Conservation (phyloP, 192 early-diverging fungal genomes). For the Rhizoclosmatium globosum region DNA sequence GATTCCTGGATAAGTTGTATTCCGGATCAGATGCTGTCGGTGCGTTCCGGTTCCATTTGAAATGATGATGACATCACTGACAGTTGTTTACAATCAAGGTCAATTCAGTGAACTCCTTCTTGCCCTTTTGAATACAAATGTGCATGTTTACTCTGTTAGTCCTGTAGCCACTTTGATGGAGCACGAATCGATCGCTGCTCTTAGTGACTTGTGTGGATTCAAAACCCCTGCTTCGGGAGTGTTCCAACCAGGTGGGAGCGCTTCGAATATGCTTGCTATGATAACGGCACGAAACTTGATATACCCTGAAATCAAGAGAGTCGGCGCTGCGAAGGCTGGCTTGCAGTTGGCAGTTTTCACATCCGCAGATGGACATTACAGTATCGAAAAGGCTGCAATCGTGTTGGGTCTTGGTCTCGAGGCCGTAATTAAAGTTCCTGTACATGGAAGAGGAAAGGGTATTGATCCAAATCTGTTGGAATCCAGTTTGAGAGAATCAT, state of each 20-base stretch:
- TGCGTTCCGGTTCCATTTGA: slow-evolving; percentile 38
- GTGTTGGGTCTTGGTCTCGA: slow-evolving; percentile 75
- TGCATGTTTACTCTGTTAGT: slow-evolving; percentile 78
- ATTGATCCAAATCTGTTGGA: not conserved
- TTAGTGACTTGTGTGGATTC: slow-evolving; percentile 43
- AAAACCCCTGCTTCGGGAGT: slow-evolving; percentile 58
- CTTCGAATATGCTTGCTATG: slow-evolving; percentile 80
- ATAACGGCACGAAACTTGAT: slow-evolving; percentile 73
- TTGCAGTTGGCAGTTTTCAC: slow-evolving; percentile 69
- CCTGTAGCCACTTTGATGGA: slow-evolving; percentile 79
- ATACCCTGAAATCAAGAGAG: slow-evolving; percentile 65
- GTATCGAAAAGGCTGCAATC: slow-evolving; percentile 76
- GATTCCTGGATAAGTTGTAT: slow-evolving; percentile 87
- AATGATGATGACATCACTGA: not conserved
- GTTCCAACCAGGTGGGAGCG: slow-evolving; percentile 78
- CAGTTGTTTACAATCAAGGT: not conserved
- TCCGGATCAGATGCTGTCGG: slow-evolving; percentile 79
- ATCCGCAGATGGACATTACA: slow-evolving; percentile 77
- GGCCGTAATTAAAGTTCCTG: slow-evolving; percentile 72
- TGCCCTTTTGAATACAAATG: slow-evolving; percentile 78
- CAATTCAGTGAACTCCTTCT: slow-evolving; percentile 70
- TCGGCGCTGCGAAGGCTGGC: not conserved
- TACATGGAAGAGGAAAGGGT: slow-evolving; percentile 68
- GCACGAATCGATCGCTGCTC: slow-evolving; percentile 57
- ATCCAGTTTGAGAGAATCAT: not conserved